A percentile compares a stretch with the other conserved stretches of the same genome.
These are phyloP conservation scores for Ocimum tenuiflorum DNA, from an alignment of 257 asterid species.

Conservation along the genomic window DNA sequence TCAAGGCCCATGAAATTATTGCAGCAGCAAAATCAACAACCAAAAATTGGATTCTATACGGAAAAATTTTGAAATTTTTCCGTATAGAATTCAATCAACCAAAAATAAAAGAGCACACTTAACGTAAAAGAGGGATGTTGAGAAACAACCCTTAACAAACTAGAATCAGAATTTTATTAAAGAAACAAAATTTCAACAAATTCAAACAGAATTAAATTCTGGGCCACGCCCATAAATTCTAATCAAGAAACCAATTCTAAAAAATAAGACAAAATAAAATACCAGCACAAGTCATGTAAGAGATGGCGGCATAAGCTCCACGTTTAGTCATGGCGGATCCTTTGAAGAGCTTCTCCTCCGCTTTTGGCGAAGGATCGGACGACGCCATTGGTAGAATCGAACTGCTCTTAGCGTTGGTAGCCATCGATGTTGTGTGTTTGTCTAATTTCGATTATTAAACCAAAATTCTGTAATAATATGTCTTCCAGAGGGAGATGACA, in stretches of 20 bases:
- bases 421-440: slow-evolving; percentile 23
- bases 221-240: slow-evolving; percentile 14
- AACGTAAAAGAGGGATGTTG: not conserved
- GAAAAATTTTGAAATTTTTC: too few relatives aligned
- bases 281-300: slow-evolving; percentile 96
- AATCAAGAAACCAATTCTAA: slow-evolving; percentile 7
- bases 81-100: not conserved
- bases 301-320: slow-evolving; percentile 85
- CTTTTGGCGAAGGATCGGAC: slow-evolving; percentile 45
- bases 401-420: slow-evolving; percentile 28
- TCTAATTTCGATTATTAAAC: not conserved
- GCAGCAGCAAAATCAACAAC: too few relatives aligned
- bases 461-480: not conserved
- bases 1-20: slow-evolving; percentile 7
- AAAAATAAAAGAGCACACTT: not conserved
- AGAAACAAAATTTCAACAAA: not conserved
- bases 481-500: not conserved
- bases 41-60: not conserved
- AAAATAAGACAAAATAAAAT: slow-evolving; percentile 11
- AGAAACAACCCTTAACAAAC: slow-evolving; percentile 1
- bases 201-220: slow-evolving; percentile 11
- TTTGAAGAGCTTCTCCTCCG: slow-evolving; percentile 79
- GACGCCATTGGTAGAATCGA: slow-evolving; percentile 55
- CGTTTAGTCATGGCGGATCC: slow-evolving; percentile 92
- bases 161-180: slow-evolving; percentile 14